A percentile compares a stretch with the other conserved stretches of the same genome.
Evolutionary conservation across 345 rosid genomes (phyloP).

Genomic region (Microthlaspi erraticum): DNA sequence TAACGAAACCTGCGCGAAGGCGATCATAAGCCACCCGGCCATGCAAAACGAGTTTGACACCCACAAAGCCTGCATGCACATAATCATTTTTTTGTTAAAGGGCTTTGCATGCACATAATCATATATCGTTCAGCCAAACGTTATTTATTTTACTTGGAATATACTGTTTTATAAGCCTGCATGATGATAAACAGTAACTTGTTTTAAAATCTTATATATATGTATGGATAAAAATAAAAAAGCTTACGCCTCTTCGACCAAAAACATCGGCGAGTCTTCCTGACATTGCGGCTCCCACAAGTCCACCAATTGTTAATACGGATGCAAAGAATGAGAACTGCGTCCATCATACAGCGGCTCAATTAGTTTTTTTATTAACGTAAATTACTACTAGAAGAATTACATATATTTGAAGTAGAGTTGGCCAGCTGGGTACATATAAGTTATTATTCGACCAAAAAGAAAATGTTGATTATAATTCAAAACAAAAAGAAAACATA

Average conservation of each 20-base stretch:
- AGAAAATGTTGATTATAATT: no score
- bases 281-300: conserved; percentile 78
- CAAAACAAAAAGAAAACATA: no score
- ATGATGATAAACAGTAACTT: no score
- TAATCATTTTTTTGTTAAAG: no score
- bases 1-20: conserved; percentile 52
- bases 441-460: no score
- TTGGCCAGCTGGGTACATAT: no score
- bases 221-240: no score
- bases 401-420: no score
- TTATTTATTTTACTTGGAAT: neutral
- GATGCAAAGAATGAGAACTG: conserved; percentile 89
- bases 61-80: conserved; percentile 50
- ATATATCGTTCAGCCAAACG: neutral
- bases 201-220: no score
- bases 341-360: conserved; percentile 25
- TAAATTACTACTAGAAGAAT: neutral
- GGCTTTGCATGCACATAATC: conserved; percentile 39
- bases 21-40: conserved; percentile 60
- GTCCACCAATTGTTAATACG: conserved; percentile 81
- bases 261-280: conserved; percentile 74
- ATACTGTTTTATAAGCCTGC: no score
- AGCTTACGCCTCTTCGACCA: conserved; percentile 77
- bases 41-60: conserved; percentile 48
- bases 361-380: neutral